phyloP scores from a whole-genome alignment of 2,329 filamentous ascomycete species.

The Exophiala spinifera region DNA sequence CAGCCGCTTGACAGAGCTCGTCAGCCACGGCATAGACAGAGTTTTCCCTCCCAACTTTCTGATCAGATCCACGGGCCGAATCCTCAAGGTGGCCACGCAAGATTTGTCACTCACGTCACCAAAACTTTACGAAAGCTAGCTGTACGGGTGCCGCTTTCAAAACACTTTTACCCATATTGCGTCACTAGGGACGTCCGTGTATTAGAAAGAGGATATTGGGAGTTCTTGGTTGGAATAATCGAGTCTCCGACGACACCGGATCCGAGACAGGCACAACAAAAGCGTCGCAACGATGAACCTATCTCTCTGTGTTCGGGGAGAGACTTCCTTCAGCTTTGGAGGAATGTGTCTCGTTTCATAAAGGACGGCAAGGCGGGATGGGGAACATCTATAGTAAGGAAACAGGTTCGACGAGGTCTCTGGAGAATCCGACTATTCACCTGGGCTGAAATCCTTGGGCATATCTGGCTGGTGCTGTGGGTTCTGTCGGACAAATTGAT shows the following conservation, averaged over 20 bases:
- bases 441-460: conserved; percentile 70
- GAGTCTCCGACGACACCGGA: not conserved
- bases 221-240: conserved; percentile 58
- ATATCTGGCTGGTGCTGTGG: conserved; percentile 71
- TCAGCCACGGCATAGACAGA: not conserved
- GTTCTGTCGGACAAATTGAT: conserved; percentile 23
- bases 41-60: conserved; percentile 4
- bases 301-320: conserved; percentile 31
- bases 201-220: conserved; percentile 78
- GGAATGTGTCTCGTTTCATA: conserved; percentile 39
- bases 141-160: conserved; percentile 49
- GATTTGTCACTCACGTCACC: conserved; percentile 54
- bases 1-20: not conserved
- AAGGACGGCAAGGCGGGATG: conserved; percentile 43
- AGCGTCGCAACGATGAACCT: conserved; percentile 25
- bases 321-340: conserved; percentile 42
- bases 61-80: conserved; percentile 9
- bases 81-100: conserved; percentile 11
- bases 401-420: conserved; percentile 30
- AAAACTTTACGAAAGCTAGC: conserved; percentile 53
- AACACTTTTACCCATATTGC: conserved; percentile 53
- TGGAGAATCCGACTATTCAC: conserved; percentile 64
- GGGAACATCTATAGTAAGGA: conserved; percentile 42
- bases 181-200: conserved; percentile 51
- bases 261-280: conserved; percentile 37